A percentile compares a stretch with the other conserved stretches of the same genome.
phyloP scores from a whole-genome alignment of 75 land plant genomes.

The Pinus tabuliformis region DNA sequence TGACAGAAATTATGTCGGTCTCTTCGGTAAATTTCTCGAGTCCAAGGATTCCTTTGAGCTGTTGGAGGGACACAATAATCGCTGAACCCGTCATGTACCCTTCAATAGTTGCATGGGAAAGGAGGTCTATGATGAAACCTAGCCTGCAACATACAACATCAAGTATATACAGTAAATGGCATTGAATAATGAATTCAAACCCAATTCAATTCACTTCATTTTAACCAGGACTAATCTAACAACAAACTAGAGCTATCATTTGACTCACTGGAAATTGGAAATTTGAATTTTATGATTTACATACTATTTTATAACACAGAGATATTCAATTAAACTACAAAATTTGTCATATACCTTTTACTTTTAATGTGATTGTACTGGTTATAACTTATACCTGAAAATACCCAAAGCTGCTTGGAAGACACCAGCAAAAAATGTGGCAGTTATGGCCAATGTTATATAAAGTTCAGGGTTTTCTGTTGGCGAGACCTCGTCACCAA shows the following conservation, averaged over 20 bases:
- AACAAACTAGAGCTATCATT: too few species aligned
- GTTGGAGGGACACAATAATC: conserved; percentile 29
- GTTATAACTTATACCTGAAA: conserved; percentile 29
- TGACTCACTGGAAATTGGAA: too few species aligned
- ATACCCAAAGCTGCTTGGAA: conserved; percentile 63
- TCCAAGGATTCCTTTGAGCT: conserved; percentile 40
- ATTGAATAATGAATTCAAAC: too few species aligned
- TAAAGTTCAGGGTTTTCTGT: conserved; percentile 34
- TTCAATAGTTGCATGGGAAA: conserved; percentile 34
- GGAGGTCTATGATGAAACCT: conserved; percentile 42
- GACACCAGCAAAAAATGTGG: conserved; percentile 71
- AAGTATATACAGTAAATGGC: too few species aligned
- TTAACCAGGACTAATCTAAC: too few species aligned
- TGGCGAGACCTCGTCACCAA: conserved; percentile 48
- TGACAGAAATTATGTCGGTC: conserved; percentile 43
- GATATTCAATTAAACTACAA: too few species aligned
- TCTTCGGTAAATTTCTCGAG: conserved; percentile 15
- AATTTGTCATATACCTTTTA: too few species aligned
- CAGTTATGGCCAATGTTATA: conserved; percentile 54
- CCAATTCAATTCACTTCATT: too few species aligned
- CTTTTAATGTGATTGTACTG: too few species aligned
- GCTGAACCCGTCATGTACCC: conserved; percentile 50
- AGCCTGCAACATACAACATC: conserved; percentile 17
- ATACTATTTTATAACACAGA: too few species aligned
- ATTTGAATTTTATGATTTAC: too few species aligned